A percentile compares a stretch with the other conserved stretches of the same genome.
Evolutionary conservation across 2,329 filamentous ascomycete genomes (phyloP).

Genomic region (Aspergillus pseudoglaucus): DNA sequence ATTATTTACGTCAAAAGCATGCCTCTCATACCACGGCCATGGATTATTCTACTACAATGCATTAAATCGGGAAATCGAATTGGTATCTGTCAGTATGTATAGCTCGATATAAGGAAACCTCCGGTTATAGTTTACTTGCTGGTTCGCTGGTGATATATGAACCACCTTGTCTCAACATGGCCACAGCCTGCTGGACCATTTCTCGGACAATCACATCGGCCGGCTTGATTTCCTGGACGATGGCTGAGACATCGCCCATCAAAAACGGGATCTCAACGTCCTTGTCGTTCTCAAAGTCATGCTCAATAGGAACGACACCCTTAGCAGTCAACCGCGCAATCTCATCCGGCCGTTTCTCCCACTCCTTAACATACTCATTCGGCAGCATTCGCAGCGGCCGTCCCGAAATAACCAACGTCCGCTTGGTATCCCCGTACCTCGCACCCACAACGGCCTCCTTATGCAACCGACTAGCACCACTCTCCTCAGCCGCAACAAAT

Average conservation of each 20-base stretch:
- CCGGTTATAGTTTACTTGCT: slow-evolving; percentile 41
- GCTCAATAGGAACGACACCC: slow-evolving; percentile 73
- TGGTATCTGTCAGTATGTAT: not conserved
- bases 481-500: slow-evolving; percentile 79
- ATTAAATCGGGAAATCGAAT: not conserved
- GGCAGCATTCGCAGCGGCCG: slow-evolving; percentile 71
- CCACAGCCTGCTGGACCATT: slow-evolving; percentile 73
- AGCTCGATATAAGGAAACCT: slow-evolving; percentile 7
- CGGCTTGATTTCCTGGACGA: slow-evolving; percentile 70
- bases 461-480: slow-evolving; percentile 71
- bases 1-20: slow-evolving; percentile 5
- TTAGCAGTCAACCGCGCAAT: slow-evolving; percentile 68
- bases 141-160: slow-evolving; percentile 47
- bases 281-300: slow-evolving; percentile 74
- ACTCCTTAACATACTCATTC: slow-evolving; percentile 76
- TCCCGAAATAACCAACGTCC: slow-evolving; percentile 76
- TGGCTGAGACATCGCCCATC: slow-evolving; percentile 88
- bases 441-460: slow-evolving; percentile 80
- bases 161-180: slow-evolving; percentile 57
- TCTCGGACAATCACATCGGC: slow-evolving; percentile 79
- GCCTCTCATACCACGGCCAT: not conserved
- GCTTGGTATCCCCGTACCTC: slow-evolving; percentile 68
- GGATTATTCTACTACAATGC: not conserved
- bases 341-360: slow-evolving; percentile 70
- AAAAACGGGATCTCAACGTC: slow-evolving; percentile 81